These are phyloP conservation scores for Manihot esculenta DNA, from an alignment of 441 rosid genomes.

Conservation along the genomic window DNA sequence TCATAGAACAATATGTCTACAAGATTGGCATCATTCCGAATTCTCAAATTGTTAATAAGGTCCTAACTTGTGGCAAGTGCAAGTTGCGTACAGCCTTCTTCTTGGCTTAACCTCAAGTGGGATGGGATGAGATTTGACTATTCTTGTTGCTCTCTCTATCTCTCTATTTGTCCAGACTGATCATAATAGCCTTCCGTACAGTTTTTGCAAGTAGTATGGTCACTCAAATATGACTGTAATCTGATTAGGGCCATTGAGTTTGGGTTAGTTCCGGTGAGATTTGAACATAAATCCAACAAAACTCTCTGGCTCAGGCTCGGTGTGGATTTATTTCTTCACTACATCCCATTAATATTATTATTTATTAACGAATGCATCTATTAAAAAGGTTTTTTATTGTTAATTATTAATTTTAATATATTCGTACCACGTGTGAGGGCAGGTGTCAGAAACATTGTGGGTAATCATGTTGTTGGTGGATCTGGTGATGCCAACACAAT, in stretches of 20 bases:
- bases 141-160: not conserved
- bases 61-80: not conserved
- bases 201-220: not conserved
- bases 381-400: too few species aligned
- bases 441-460: conserved; percentile 6
- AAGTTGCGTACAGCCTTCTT: too few species aligned
- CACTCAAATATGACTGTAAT: not conserved
- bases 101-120: too few species aligned
- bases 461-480: not conserved
- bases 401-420: too few species aligned
- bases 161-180: too few species aligned
- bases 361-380: too few species aligned
- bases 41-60: not conserved
- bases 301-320: not conserved
- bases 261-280: not conserved
- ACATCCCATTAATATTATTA: too few species aligned
- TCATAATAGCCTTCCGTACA: not conserved
- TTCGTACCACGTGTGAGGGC: too few species aligned
- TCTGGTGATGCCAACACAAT: not conserved
- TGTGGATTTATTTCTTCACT: too few species aligned
- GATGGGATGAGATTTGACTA: not conserved
- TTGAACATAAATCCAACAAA: not conserved
- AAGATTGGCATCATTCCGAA: conserved; percentile 3
- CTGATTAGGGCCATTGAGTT: not conserved
- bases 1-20: not conserved